Base-by-base conservation (phyloP, 805 yeast genomes). In the Candida dajiaensis region DNA sequence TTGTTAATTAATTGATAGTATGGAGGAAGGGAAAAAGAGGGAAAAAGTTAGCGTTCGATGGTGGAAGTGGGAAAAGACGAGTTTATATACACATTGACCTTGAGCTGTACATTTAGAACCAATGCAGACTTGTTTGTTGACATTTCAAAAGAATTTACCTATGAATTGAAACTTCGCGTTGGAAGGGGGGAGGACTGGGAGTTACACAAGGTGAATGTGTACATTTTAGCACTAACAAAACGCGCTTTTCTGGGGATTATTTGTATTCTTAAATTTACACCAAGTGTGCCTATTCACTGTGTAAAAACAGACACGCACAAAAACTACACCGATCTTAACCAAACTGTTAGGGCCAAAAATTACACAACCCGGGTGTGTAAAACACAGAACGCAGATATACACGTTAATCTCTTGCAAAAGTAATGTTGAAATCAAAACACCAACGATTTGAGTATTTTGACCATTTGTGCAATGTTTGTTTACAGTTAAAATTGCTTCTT, bases 41-140 rank as follows among this genome's bases (percentile, higher is more conserved):
- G 33, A 35, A 38, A 44, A 40, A 37, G 33, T 8, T 12, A 9
- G 3, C 20, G 11, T n/a, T 33, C 20, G 36, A 16, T n/a, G 20
- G 22, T 19, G 23, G 44, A 38, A 25, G 35, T 16, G 48, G 56
- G 45, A 52, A 41, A 40, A 18, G 33, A 46, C 16, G 41, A 45
- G 61, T 38, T 46, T 50, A 43, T 43, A 50, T 48, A 46, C 37
- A 40, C 29, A 38, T 22, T 29, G n/a, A 29, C n/a, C n/a, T n/a
- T n/a, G n/a, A n/a, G n/a, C n/a, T n/a, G n/a, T n/a, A n/a, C n/a
- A n/a, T n/a, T n/a, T n/a, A n/a, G n/a, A n/a, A n/a, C n/a, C n/a
- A 11, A 15, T 7, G 20, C 20, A 8, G 20, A n/a, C n/a, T 6
- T 33, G 36, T 33, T n/a, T 33, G 36, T n/a, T 16, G 36, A 33